Evolutionary conservation across 352 stramenopile genomes (phyloP), one percentile per base, ranked within the genome.

Genomic region (Peronospora farinosa): DNA sequence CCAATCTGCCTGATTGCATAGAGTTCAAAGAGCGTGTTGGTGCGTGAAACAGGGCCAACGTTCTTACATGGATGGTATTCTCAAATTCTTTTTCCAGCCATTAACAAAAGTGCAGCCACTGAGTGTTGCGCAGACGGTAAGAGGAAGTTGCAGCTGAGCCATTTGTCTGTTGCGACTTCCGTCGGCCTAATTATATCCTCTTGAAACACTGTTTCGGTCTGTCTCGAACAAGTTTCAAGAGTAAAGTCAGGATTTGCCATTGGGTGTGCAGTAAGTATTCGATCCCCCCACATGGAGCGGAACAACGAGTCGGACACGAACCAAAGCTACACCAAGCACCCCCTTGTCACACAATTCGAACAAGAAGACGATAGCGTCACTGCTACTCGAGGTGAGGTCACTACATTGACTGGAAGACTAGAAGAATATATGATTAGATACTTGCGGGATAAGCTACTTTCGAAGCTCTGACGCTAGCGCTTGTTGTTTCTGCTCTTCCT

Each of bases 311-410:
- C 33, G 32, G 8, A 44, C 16, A 31, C 28, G 19, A 39, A 27
- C 19, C 16, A 42, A 40, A 36, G 17, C 21, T 19, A 15, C 17
- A 2, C 32, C 27, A 47, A 58, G 3, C 36, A 60, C 42, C 33
- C 31, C 21, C 10, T 59, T 31, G 17, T 59, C 21, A 11, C 43
- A 32, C 28, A 16, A 42, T 28, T 19, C 11, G 17, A 27, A n/a
- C 37, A 53, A 36, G 32, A 49, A 15, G 28, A 16, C 19, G 33
- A 46, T 12, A 21, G 27, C 15, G 40, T 32, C 40, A 38, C n/a
- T 16, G 36, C 38, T 41, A 44, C 41, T 44, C 31, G n/a, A 63
- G 58, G 58, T 63, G 47, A 55, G 53, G 35, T 43, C 27, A 30
- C 35, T 36, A 21, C 23, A 9, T 13, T 15, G 17, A 13, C 7